Base-by-base conservation (phyloP, 225 moss, liverwort and hornwort genomes). In the Antitrichia curtipendula region DNA sequence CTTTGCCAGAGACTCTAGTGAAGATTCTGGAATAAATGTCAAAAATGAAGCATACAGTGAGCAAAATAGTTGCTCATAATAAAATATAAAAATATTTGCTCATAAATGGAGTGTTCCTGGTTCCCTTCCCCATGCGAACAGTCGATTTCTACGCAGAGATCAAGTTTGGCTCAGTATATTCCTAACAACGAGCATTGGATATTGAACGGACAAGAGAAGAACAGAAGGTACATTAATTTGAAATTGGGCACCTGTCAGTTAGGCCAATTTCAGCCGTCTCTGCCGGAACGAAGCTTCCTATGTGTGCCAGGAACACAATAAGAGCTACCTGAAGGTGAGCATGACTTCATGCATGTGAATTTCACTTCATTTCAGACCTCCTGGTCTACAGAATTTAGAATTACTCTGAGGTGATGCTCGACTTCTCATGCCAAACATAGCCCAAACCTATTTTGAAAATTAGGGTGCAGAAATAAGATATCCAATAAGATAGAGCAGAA, bases 261-360 rank as follows among this genome's bases (percentile, higher is more conserved):
- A 99, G 89, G 53, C 98, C 96, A 77, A 99, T 88, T 41, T 87
- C 87, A 82, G 96, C 98, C 87, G 92, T 87, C 77, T 99, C 97
- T 92, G 98, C 98, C 47, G 98, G 98, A 78, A 99, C 94, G 71
- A 95, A 99, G 90, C 98, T 97, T 87, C 98, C 98, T 49, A 99
- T 92, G 84, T 99, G 98, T 31, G 95, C 97, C 49, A 99, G 93
- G 88, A 95, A 99, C 80, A 96, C 95, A 65, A 99, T 92, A 83
- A 99, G 89, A 72, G 95, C 97, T 85, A 99, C 97, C 98, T 99
- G 88, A 41, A 90, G 66, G 71, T 41, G 82, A 75, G 78, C 47
- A 86, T 41, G 73, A 84, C 31, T 70, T 83, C 81, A 71, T n/a
- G n/a, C n/a, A n/a, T 22, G 59, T 82, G 10, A 69, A 19, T 77